A percentile compares a stretch with the other conserved stretches of the same genome.
Evolutionary conservation across 306 rosid species (phyloP).

Genomic region (Citrullus colocynthis): DNA sequence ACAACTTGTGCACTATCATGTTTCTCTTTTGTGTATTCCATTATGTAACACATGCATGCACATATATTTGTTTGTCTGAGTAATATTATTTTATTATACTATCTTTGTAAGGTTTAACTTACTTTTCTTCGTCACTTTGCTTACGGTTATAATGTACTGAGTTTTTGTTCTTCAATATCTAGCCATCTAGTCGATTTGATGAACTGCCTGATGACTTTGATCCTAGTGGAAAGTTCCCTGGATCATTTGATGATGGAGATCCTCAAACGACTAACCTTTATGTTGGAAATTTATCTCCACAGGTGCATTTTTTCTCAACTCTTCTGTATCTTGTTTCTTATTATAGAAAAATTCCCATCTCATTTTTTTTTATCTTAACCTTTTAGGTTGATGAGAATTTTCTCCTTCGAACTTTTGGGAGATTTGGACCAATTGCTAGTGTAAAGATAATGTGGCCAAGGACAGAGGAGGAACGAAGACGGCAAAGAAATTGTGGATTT

Average conservation of each 20-base stretch:
- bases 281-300: conserved; percentile 96
- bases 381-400: conserved; percentile 93
- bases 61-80: not conserved
- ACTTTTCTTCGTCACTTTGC: not conserved
- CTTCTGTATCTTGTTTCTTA: not conserved
- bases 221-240: conserved; percentile 91
- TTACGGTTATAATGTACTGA: not conserved
- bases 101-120: not conserved
- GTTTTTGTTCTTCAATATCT: conserved; percentile 2
- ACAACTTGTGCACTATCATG: not conserved
- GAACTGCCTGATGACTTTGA: conserved; percentile 96
- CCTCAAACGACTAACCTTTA: conserved; percentile 97
- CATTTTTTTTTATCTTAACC: conserved; percentile 10
- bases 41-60: not conserved
- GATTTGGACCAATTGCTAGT: conserved; percentile 99
- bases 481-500: conserved; percentile 99
- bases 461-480: conserved; percentile 95
- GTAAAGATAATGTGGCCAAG: conserved; percentile 99
- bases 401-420: conserved; percentile 95
- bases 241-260: conserved; percentile 99
- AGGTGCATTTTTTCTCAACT: conserved; percentile 27
- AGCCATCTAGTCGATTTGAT: conserved; percentile 82
- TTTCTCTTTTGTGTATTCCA: not conserved
- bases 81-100: not conserved
- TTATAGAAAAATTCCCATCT: conserved; percentile 9